These are phyloP conservation scores for Phaeodactylum tricornutum DNA, from an alignment of 108 stramenopile genomes.

Conservation along the genomic window DNA sequence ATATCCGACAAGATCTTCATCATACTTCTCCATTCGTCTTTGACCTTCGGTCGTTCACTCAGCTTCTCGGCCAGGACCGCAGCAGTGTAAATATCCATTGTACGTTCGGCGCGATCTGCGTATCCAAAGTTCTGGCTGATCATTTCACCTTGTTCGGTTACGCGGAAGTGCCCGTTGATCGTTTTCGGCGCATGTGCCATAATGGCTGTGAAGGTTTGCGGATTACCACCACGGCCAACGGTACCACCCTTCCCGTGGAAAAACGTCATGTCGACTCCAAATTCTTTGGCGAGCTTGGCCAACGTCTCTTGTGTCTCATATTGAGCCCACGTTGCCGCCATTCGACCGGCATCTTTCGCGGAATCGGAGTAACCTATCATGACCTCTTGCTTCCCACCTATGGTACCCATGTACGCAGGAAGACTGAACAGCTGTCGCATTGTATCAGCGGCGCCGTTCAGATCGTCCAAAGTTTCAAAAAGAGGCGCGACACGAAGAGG, in stretches of 20 bases:
- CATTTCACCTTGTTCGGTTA: slow-evolving; percentile 99
- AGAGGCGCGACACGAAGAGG: slow-evolving; percentile 92
- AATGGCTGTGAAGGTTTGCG: slow-evolving; percentile 73
- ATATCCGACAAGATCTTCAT: slow-evolving; percentile 82
- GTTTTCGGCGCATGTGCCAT: slow-evolving; percentile 91
- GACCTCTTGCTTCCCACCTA: slow-evolving; percentile 86
- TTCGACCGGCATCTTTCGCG: slow-evolving; percentile 95
- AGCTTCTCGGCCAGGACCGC: slow-evolving; percentile 84
- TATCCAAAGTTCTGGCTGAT: slow-evolving; percentile 95
- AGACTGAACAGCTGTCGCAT: slow-evolving; percentile 78
- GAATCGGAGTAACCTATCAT: slow-evolving; percentile 98
- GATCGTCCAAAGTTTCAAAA: slow-evolving; percentile 93
- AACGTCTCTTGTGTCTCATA: slow-evolving; percentile 88
- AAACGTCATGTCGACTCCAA: slow-evolving; percentile 54
- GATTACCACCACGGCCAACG: slow-evolving; percentile 95
- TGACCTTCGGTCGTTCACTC: slow-evolving; percentile 40
- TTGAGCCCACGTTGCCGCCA: slow-evolving; percentile 94
- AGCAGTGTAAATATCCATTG: slow-evolving; percentile 94
- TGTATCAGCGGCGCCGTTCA: slow-evolving; percentile 83
- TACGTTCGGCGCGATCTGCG: slow-evolving; percentile 78
- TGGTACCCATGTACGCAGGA: slow-evolving; percentile 80
- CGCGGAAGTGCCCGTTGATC: slow-evolving; percentile 96
- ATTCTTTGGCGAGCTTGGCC: slow-evolving; percentile 75
- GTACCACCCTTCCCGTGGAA: slow-evolving; percentile 98
- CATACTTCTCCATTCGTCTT: slow-evolving; percentile 64